Evolutionary conservation across 2,329 filamentous ascomycete species (phyloP), one percentile per base, ranked within the genome.

Genomic region (Huntiella decipiens): DNA sequence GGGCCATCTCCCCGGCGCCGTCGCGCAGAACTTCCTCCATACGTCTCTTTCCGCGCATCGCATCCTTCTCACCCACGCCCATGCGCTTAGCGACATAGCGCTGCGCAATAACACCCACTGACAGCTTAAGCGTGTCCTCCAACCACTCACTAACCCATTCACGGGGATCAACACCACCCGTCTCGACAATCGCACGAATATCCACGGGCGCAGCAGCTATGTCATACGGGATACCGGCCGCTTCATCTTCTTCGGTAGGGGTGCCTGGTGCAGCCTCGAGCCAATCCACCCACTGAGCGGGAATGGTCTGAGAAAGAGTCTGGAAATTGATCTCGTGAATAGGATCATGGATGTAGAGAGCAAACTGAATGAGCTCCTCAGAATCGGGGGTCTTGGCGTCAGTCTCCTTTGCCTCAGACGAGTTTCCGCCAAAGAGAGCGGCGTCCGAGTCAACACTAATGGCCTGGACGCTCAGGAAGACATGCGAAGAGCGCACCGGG

Each of bases 141-240:
- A 98, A 73, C 91, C 91, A 98, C 61, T 96, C 91, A 3, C 87
- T 82, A 34, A 94, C 83, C 91, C 91, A 98, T 61, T 98, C 91
- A 48, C 91, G 72, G 0, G 91, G 91, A 57, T 98, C 91, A 2
- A 96, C 84, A 40, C 73, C 75, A 6, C 75, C 76, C 38, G 64
- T 64, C 55, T 77, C 74, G 36, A 98, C 75, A 52, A 96, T 93
- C 53, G 88, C 82, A 16, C 74, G 71, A 55, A 98, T 95, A 56
- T 87, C 85, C 22, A 84, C 80, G 0, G 91, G 88, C 17, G 47
- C 48, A 7, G 32, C 36, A 3, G 40, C 33, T 16, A 46, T 41
- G 31, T 46, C 44, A 3, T 43, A 28, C n/a, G 45, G 39, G 32
- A 87, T 61, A 35, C 61, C 57, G 3, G 62, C 58, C 2, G 61